phyloP scores from a whole-genome alignment of 2,329 filamentous ascomycete genomes.

The Colletotrichum musae region DNA sequence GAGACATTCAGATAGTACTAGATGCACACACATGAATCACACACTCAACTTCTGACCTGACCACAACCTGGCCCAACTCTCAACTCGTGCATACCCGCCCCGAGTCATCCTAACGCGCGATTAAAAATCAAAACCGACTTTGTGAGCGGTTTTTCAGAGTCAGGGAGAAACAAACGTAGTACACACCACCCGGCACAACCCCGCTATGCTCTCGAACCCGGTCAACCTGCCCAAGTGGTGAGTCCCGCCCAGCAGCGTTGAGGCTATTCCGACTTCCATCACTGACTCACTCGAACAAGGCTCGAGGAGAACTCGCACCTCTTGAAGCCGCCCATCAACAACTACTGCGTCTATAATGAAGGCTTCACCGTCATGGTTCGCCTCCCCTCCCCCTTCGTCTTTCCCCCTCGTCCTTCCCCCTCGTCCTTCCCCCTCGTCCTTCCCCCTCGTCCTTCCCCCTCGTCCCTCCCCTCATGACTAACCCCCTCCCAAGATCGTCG shows the following conservation, averaged over 20 bases:
- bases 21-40: not conserved
- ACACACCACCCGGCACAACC: not conserved
- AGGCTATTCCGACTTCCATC: slow-evolving; percentile 18
- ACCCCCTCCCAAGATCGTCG: slow-evolving; percentile 76
- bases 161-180: not conserved
- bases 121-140: not conserved
- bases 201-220: slow-evolving; percentile 50
- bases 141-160: too few relatives aligned
- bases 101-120: slow-evolving; percentile 10
- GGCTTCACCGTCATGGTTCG: slow-evolving; percentile 84
- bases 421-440: not conserved
- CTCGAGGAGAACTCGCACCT: slow-evolving; percentile 92
- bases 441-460: not conserved
- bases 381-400: not conserved
- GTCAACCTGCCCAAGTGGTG: slow-evolving; percentile 73
- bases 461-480: slow-evolving; percentile 5
- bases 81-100: not conserved
- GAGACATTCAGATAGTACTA: slow-evolving; percentile 1
- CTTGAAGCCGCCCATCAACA: slow-evolving; percentile 94
- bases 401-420: not conserved
- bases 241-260: slow-evolving; percentile 44
- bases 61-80: not conserved
- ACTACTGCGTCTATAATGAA: slow-evolving; percentile 95
- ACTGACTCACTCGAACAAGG: slow-evolving; percentile 64
- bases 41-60: not conserved